A percentile compares a stretch with the other conserved stretches of the same genome.
phyloP scores from a whole-genome alignment of 228 moss, liverwort and hornwort species.

The Sphagnum fallax region DNA sequence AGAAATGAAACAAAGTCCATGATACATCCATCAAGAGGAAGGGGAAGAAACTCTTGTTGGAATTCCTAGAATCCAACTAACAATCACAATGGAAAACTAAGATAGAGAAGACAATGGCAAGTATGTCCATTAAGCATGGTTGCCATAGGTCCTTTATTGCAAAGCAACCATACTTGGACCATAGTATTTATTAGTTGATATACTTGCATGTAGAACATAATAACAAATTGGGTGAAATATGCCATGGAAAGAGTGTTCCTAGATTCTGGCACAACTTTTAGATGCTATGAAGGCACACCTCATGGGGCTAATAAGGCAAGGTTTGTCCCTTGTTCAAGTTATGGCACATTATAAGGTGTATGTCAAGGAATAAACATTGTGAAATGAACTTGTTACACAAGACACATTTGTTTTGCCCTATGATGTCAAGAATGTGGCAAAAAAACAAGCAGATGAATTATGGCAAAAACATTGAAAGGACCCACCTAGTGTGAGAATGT shows the following conservation, averaged over 20 bases:
- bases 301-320: no score
- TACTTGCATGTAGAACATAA: background rate
- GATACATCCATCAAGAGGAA: no score
- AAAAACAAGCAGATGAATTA: background rate
- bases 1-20: no score
- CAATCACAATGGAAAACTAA: no score
- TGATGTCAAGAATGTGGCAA: background rate
- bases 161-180: background rate
- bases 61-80: no score
- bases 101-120: background rate
- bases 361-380: background rate
- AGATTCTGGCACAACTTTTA: background rate
- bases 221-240: background rate
- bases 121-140: background rate
- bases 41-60: no score
- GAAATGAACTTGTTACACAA: background rate
- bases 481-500: background rate
- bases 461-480: background rate
- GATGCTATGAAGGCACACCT: background rate
- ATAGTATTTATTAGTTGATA: background rate
- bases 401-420: background rate
- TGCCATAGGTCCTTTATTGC: background rate
- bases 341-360: background rate
- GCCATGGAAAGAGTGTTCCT: background rate
- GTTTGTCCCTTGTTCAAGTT: background rate